A percentile compares a stretch with the other conserved stretches of the same genome.
Evolutionary conservation across 108 stramenopile genomes (phyloP).

Genomic region (Aurantiochytrium sp.): DNA sequence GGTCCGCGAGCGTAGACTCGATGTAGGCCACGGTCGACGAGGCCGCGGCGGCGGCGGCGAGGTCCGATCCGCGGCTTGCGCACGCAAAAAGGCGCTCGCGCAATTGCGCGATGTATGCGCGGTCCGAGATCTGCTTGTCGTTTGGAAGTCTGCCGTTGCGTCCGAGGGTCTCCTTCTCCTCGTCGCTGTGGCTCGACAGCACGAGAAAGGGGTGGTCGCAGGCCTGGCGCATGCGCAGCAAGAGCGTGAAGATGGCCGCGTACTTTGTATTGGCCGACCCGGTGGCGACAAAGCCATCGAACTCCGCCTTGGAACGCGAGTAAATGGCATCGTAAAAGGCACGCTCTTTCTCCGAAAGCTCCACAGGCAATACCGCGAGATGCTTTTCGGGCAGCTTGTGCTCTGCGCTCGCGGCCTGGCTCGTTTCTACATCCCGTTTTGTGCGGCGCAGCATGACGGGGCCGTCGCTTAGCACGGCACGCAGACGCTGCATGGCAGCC

Average conservation of each 20-base stretch:
- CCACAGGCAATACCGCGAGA: slow-evolving; percentile 40
- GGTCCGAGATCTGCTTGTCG: neutral
- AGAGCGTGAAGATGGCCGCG: slow-evolving; percentile 46
- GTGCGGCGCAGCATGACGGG: slow-evolving; percentile 38
- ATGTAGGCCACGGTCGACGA: too few species aligned
- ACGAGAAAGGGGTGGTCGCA: slow-evolving; percentile 54
- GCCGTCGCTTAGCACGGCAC: slow-evolving; percentile 1
- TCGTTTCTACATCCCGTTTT: slow-evolving; percentile 27
- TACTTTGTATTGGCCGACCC: slow-evolving; percentile 43
- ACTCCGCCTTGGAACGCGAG: slow-evolving; percentile 32
- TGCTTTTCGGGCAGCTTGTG: slow-evolving; percentile 40
- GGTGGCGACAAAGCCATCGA: slow-evolving; percentile 43
- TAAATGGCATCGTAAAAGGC: slow-evolving; percentile 46
- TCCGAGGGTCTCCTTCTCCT: neutral
- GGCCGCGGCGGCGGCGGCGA: too few species aligned
- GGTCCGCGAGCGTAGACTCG: neutral
- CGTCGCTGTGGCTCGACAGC: neutral
- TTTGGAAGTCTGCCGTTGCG: neutral
- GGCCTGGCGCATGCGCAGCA: slow-evolving; percentile 44
- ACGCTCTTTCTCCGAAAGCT: slow-evolving; percentile 36
- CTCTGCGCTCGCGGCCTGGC: slow-evolving; percentile 29
- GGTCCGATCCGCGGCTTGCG: too few species aligned
- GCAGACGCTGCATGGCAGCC: neutral
- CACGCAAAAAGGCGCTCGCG: neutral
- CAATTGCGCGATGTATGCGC: neutral